Evolutionary conservation across 192 early-diverging fungal species (phyloP), one percentile per base, ranked within the genome.

Genomic region (Dispira simplex): DNA sequence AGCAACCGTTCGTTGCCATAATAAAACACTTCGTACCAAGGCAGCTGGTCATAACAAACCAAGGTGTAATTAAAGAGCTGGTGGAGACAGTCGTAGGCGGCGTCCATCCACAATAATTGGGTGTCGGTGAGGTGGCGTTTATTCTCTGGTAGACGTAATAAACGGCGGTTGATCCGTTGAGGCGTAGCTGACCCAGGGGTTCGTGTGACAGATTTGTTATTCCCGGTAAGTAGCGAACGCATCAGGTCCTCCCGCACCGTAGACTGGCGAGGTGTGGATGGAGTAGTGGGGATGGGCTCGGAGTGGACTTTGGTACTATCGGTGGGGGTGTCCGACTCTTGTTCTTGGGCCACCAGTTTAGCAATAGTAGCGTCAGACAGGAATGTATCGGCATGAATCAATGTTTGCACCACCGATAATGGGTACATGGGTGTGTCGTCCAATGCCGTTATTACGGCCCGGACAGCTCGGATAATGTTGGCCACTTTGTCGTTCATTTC

Each of bases 11-110:
- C 76, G 64, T 86, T 79, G 1, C 75, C 71, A 66, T 88, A 90
- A 67, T 93, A 94, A n/a, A 88, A 77, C 8, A 92, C 51, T 68
- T 97, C 91, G 57, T 89, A 71, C 28, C 91, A 69, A 2, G 89
- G 83, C 18, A 81, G 69, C 8, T 52, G 69, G 18, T 75, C 81
- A 67, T 93, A 87, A 18, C 81, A 77, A 39, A 55, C 66, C 8
- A 90, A 68, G 13, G 66, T 58, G 20, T 67, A 65, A 0, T 48
- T 59, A 18, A 77, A 65, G 65, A 69, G 59, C 3, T 67, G 65
- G 51, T 77, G 71, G 65, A 71, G 70, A 16, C 67, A 66, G 46
- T 56, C 63, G 59, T 65, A 71, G 67, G 75, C 70, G 13, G 74
- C 71, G 14, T 75, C 65, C 47, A 71, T 73, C 74, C 77, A 78